Evolutionary conservation across 2,329 filamentous ascomycete species (phyloP), one percentile per base, ranked within the genome.

Genomic region (Coniochaeta sp.): DNA sequence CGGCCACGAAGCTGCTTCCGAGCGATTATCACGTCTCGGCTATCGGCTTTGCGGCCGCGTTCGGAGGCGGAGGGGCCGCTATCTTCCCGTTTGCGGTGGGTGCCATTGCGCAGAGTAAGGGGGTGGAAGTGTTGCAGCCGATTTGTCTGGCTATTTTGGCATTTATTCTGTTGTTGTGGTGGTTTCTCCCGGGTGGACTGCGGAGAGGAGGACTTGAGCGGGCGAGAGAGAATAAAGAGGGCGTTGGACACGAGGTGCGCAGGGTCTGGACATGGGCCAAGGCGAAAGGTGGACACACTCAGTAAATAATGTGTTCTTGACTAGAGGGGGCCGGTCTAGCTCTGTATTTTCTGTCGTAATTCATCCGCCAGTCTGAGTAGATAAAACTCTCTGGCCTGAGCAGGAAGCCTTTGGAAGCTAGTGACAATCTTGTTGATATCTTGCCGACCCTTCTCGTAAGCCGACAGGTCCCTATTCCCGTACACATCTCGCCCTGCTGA

Each of bases 401-500:
- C 71, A 2, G 90, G 89, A 31, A 93, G 65, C 11, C 78, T 82
- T 43, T 82, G 80, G 68, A 93, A 91, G 2, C 79, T 79, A 62
- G 80, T 84, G 0, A 77, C 74, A 28, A 96, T 87, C 65, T 84
- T 87, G 52, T 83, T 79, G 6, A 96, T 74, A 67, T 93, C 89
- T 64, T 83, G 81, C 58, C 92, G 81, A 0, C 89, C 90, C 67
- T 89, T 91, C 70, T 96, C 91, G 70, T 96, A 96, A 1, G 88
- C 89, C 43, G 89, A 88, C 57, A 96, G 72, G 72, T 96, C 93
- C 43, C 91, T 81, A 69, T 96, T 96, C 1, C 90, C 92, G 69
- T 96, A 96, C 0, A 96, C 88, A 70, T 96, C 92, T 64, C 87
- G 83, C 1, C 92, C 91, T 1, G 81, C 72, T 0, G 90, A 86